Conservation (phyloP, 495 filamentous ascomycete genomes). For the Aspergillus sclerotiicarbonarius region DNA sequence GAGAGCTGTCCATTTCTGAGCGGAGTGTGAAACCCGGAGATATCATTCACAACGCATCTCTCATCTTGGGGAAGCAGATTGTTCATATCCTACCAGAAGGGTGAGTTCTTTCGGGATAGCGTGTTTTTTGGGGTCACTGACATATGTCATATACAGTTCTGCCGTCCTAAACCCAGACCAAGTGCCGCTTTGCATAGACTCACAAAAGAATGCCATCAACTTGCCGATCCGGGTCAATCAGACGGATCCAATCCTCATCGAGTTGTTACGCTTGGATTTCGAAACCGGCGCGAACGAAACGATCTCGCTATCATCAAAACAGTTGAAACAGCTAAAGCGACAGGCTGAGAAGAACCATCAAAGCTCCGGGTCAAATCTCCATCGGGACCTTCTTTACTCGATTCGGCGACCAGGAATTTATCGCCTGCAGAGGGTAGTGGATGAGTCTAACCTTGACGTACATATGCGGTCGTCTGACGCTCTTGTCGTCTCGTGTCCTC, state of each 20-base stretch:
- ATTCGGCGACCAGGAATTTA: slow-evolving; percentile 85
- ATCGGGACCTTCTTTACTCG: slow-evolving; percentile 59
- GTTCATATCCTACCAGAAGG: slow-evolving; percentile 97
- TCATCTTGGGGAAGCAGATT: slow-evolving; percentile 92
- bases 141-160: slow-evolving; percentile 51
- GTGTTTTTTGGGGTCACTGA: background rate
- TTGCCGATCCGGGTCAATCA: slow-evolving; percentile 94
- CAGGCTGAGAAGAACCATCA: slow-evolving; percentile 54
- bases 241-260: slow-evolving; percentile 80
- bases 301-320: slow-evolving; percentile 67
- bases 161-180: slow-evolving; percentile 80
- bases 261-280: slow-evolving; percentile 80
- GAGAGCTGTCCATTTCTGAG: slow-evolving; percentile 87
- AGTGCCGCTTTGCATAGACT: slow-evolving; percentile 73
- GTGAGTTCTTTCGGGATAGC: slow-evolving; percentile 41
- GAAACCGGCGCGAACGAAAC: slow-evolving; percentile 75
- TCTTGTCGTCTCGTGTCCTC: slow-evolving; percentile 80
- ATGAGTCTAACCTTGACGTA: slow-evolving; percentile 91
- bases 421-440: slow-evolving; percentile 75
- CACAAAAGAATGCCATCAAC: slow-evolving; percentile 52
- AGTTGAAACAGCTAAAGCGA: slow-evolving; percentile 64
- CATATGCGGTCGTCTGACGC: slow-evolving; percentile 70
- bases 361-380: slow-evolving; percentile 46
- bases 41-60: slow-evolving; percentile 83
- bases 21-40: slow-evolving; percentile 79